A percentile compares a stretch with the other conserved stretches of the same genome.
Evolutionary conservation across 2,329 filamentous ascomycete species (phyloP).

Genomic region (Ophiostoma sp.): DNA sequence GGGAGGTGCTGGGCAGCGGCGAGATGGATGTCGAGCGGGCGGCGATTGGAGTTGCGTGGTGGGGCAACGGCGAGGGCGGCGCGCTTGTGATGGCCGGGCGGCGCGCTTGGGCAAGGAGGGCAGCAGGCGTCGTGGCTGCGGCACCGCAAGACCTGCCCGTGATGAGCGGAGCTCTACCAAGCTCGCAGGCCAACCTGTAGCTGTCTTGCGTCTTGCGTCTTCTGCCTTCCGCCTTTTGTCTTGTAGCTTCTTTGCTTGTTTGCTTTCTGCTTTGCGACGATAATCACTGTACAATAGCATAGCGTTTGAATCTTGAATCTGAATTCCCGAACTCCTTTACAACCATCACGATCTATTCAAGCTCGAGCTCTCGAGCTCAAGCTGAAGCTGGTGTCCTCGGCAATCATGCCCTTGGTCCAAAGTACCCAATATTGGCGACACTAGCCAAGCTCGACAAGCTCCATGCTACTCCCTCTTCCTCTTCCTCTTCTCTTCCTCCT

Average conservation of each 20-base stretch:
- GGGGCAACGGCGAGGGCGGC: conserved; percentile 58
- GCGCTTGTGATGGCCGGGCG: conserved; percentile 40
- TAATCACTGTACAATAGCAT: conserved; percentile 12
- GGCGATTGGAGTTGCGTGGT: conserved; percentile 76
- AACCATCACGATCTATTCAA: not conserved
- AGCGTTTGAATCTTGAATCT: not conserved
- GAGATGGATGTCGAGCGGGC: conserved; percentile 87
- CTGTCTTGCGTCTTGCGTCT: not conserved
- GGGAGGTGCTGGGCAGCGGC: conserved; percentile 70
- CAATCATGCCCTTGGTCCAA: too few species aligned
- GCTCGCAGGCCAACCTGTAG: not conserved
- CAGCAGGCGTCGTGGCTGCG: conserved; percentile 25
- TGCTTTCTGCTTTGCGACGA: not conserved
- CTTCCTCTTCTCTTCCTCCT: not conserved
- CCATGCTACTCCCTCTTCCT: not conserved
- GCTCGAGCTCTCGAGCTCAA: not conserved
- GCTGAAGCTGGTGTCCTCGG: not conserved
- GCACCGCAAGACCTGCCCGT: conserved; percentile 36
- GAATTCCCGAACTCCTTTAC: not conserved
- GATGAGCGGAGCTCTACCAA: conserved; percentile 33
- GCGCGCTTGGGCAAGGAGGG: not conserved
- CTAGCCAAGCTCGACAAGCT: conserved; percentile 7
- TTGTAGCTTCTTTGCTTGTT: not conserved
- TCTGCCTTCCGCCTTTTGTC: not conserved
- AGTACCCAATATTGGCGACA: not conserved